Evolutionary conservation across 495 filamentous ascomycete species (phyloP), one percentile per base, ranked within the genome.

Genomic region (Penicillium psychrofluorescens): DNA sequence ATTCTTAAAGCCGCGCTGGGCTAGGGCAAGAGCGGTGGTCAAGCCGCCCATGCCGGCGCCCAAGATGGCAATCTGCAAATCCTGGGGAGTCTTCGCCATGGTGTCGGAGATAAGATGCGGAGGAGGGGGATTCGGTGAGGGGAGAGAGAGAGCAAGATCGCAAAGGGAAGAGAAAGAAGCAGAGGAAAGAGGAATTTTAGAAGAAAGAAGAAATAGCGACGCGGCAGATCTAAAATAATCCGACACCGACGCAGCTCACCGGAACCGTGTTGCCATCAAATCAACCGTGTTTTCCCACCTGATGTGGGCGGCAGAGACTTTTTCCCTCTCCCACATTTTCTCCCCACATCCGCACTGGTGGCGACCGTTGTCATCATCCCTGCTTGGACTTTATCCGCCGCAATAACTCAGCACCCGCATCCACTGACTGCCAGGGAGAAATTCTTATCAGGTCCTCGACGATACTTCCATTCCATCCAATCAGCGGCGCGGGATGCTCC

Each of bases 1-100:
- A 35, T 82, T 58, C 51, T 75, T 79, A 64, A 88, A 88, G 11
- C 84, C 86, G 58, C 78, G 75, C 59, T 83, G 80, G 6, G 85
- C 84, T 32, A 89, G 74, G 22, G 84, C 81, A 15, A 90, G 74
- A 36, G 86, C 85, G 37, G 63, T 75, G 35, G 84, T 80, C 31
- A 90, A 66, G 29, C 86, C 86, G 27, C 85, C 86, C 85, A 90
- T 90, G 43, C 85, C 85, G 10, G 68, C 68, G 51, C 68, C 68
- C 44, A 70, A 44, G 53, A 72, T 68, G 61, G 65, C 66, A 48
- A 72, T 59, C 40, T 59, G 56, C 16, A 72, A 51, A 51, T 70
- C 65, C 44, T 68, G 59, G n/a, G 62, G 61, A 28, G 58, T 44
- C 48, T 56, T 45, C 0, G 56, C 41, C 60, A 65, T 64, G 32